A percentile compares a stretch with the other conserved stretches of the same genome.
Evolutionary conservation across 495 filamentous ascomycete species (phyloP).

Genomic region (Hyaloscypha bicolor): DNA sequence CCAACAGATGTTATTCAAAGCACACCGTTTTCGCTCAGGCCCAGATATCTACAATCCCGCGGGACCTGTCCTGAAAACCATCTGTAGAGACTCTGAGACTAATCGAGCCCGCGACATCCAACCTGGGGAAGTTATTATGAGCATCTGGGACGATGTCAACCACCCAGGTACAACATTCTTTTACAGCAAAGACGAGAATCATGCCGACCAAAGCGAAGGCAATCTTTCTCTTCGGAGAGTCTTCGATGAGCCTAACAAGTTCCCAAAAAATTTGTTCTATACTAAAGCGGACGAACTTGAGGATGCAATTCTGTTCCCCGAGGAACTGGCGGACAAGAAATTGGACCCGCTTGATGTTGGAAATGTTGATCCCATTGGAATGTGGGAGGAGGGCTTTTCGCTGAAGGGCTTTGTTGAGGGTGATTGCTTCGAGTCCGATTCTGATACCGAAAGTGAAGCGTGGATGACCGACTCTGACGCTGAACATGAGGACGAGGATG

Average conservation of each 20-base stretch:
- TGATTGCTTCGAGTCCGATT: slow-evolving; percentile 30
- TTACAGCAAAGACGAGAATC: slow-evolving; percentile 22
- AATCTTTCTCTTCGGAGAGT: background rate
- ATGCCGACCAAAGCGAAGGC: slow-evolving; percentile 16
- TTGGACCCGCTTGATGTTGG: slow-evolving; percentile 36
- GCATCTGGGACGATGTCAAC: slow-evolving; percentile 42
- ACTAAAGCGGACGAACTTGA: slow-evolving; percentile 49
- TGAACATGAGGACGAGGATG: slow-evolving; percentile 21
- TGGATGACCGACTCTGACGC: slow-evolving; percentile 4
- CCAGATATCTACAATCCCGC: slow-evolving; percentile 38
- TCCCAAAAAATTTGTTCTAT: slow-evolving; percentile 40
- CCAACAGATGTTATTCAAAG: slow-evolving; percentile 42
- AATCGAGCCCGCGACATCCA: slow-evolving; percentile 42
- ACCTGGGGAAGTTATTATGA: slow-evolving; percentile 41
- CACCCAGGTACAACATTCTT: slow-evolving; percentile 33
- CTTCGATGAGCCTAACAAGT: slow-evolving; percentile 7
- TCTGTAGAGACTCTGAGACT: slow-evolving; percentile 42
- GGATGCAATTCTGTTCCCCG: slow-evolving; percentile 48
- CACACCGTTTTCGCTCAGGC: slow-evolving; percentile 35
- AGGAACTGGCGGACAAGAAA: slow-evolving; percentile 32
- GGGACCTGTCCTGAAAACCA: slow-evolving; percentile 40
- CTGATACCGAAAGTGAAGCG: background rate
- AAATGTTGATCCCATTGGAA: slow-evolving; percentile 40
- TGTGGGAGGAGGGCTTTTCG: slow-evolving; percentile 35
- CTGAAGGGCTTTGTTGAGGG: slow-evolving; percentile 34